A percentile compares a stretch with the other conserved stretches of the same genome.
These are phyloP conservation scores for Helianthus tuberosus DNA, from an alignment of 129 eudicot species.

Conservation along the genomic window DNA sequence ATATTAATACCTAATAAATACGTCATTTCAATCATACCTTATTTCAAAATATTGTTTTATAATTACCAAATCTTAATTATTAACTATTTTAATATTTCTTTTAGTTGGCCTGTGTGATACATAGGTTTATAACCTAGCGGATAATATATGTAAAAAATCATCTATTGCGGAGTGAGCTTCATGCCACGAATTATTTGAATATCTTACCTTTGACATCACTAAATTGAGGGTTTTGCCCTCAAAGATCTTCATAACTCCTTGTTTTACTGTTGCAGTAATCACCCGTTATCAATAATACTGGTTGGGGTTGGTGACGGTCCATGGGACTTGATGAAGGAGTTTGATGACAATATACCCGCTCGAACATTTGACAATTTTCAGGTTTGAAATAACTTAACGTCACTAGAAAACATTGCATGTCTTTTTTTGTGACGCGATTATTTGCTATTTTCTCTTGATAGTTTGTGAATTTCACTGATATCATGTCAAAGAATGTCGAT, in stretches of 20 bases:
- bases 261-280: conserved; percentile 42
- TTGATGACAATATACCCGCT: conserved; percentile 82
- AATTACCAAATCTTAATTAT: too few species aligned
- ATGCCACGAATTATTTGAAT: too few species aligned
- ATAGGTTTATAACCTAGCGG: too few species aligned
- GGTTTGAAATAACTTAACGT: conserved; percentile 32
- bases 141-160: too few species aligned
- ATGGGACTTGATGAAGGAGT: conserved; percentile 76
- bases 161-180: too few species aligned
- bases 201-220: background rate
- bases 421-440: background rate
- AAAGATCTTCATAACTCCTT: background rate
- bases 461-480: conserved; percentile 79
- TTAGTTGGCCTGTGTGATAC: too few species aligned
- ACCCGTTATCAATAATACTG: conserved; percentile 74
- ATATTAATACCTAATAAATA: too few species aligned
- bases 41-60: too few species aligned
- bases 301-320: conserved; percentile 93
- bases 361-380: conserved; percentile 83
- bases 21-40: too few species aligned
- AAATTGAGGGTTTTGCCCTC: background rate
- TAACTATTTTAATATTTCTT: too few species aligned
- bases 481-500: conserved; percentile 53
- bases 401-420: background rate
- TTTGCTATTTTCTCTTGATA: conserved; percentile 22